Evolutionary conservation across 2,329 filamentous ascomycete species (phyloP), one percentile per base, ranked within the genome.

Genomic region (Ophiostoma ips): DNA sequence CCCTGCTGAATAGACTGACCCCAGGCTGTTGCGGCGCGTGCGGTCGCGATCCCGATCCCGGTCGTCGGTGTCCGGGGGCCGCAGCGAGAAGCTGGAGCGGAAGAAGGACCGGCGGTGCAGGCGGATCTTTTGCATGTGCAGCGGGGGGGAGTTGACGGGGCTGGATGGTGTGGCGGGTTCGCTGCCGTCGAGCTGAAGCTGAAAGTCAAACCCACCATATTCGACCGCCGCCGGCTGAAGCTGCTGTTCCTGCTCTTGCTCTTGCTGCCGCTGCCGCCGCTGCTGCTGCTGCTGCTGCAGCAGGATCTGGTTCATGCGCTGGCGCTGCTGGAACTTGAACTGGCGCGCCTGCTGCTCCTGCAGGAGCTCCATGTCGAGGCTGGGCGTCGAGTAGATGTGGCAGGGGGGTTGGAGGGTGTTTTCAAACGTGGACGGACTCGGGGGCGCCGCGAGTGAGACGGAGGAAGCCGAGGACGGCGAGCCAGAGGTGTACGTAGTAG

Each of bases 21-120:
- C 64, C 11, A 61, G 55, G 53, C 61, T 63, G 43, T 61, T 62
- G 43, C 61, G 62, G 41, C 59, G 58, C 13, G 18, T 28, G 24
- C 8, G 24, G 55, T 50, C 48, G 9, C 37, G 49, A 13, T 58
- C 58, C 3, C 41, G 21, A 12, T 31, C 18, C 11, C 41, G 9
- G 34, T 21, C 37, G 55, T 24, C 40, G 35, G 43, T 30, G 5
- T 30, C 16, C 11, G 31, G 11, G 3, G 16, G 21, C 6, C 44
- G 46, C 11, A 36, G 46, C 15, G 35, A 36, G 1, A 46, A 52
- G 13, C 30, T 18, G 3, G 50, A 52, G 3, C 50, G 41, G 24
- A 52, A 49, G 16, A 52, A 46, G 9, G 47, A 43, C 13, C 41
- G 15, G 16, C 41, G 30, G n/a, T 13, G 16, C 4, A 45, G 30